Evolutionary conservation across 805 yeast species (phyloP), one percentile per base, ranked within the genome.

Genomic region (Metschnikowia lachancei): DNA sequence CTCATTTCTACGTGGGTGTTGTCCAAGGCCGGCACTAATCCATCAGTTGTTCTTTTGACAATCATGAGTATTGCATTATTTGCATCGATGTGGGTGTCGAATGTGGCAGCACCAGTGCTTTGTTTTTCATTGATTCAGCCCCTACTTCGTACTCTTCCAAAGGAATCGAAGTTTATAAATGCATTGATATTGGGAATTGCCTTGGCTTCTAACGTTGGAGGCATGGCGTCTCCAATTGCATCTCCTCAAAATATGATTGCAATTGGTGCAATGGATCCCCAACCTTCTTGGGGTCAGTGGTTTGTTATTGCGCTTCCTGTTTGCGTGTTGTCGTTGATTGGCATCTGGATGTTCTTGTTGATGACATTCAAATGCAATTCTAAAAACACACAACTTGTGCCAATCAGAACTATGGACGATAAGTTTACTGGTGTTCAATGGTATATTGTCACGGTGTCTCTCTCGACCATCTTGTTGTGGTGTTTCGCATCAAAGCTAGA

Each of bases 231-330:
- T 11, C 82, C 82, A 6, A 77, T 77, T 52, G 72, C 81, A 1
- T 75, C 79, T 10, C 82, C 82, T 2, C 82, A 77, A 55, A 77
- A 77, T 45, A 75, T 77, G 66, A 69, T 77, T 46, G 81, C 81
- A 16, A 74, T 77, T 46, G 79, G 77, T 29, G 70, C 78, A 18
- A 70, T 77, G 72, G 64, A 60, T 20, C 82, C 82, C 1, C 74
- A 66, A 39, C 82, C 82, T 7, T 66, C 75, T 3, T 77, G 82
- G 82, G 81, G 80, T 17, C 71, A 77, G 52, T 77, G 82, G 82
- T 77, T 77, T 57, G 76, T 73, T 7, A 66, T 77, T 49, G 73
- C 80, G 2, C 60, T 76, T 32, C 82, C 82, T 3, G 69, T 75
- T 4, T 69, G 75, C 50, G 49, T 72, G 1, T 47, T 76, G 17